These are phyloP conservation scores for Chalaropsis thielavioides DNA, from an alignment of 2,329 filamentous ascomycete species.

Conservation along the genomic window DNA sequence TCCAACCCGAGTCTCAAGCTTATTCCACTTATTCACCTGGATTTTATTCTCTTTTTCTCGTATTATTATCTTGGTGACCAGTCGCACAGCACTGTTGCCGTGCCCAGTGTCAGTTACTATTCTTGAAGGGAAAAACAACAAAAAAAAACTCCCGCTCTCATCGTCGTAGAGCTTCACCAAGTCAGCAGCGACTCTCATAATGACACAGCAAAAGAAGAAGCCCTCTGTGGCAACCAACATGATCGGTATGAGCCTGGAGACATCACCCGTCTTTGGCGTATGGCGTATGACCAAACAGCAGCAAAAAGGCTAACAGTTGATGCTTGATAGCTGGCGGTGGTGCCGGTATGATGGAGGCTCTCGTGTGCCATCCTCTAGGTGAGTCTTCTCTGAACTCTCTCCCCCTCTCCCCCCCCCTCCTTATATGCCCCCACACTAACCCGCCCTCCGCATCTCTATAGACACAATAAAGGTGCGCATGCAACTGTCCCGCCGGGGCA, in stretches of 20 bases:
- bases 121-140: background rate
- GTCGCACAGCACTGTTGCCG: background rate
- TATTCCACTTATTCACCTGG: background rate
- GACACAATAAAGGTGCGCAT: slow-evolving; percentile 99
- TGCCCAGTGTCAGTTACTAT: background rate
- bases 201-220: slow-evolving; percentile 39
- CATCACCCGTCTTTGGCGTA: background rate
- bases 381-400: slow-evolving; percentile 27
- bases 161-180: background rate
- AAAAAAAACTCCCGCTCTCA: background rate
- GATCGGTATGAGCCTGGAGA: slow-evolving; percentile 47
- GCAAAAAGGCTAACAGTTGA: slow-evolving; percentile 34
- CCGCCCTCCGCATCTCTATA: slow-evolving; percentile 23
- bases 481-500: slow-evolving; percentile 83
- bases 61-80: background rate
- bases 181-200: slow-evolving; percentile 19
- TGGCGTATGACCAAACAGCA: slow-evolving; percentile 1
- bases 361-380: slow-evolving; percentile 89
- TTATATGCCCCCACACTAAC: slow-evolving; percentile 14
- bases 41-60: slow-evolving; percentile 9
- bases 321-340: slow-evolving; percentile 67
- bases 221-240: slow-evolving; percentile 79
- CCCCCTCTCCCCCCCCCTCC: background rate
- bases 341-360: slow-evolving; percentile 98
- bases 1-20: background rate